phyloP scores from a whole-genome alignment of 1,284 basidiomycete species.

The Heterobasidion annosum region DNA sequence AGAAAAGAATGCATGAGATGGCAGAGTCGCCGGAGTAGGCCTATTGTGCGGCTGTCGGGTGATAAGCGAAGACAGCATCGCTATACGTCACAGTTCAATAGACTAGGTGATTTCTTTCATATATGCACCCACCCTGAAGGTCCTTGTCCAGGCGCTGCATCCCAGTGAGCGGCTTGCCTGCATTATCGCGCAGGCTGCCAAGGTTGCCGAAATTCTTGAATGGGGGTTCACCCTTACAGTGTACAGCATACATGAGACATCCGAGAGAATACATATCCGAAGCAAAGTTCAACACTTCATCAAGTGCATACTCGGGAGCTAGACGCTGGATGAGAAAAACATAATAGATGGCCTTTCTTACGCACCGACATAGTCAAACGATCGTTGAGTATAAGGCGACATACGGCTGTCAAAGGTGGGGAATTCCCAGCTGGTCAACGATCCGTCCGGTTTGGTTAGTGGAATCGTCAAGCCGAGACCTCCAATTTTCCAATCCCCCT shows the following conservation, averaged over 20 bases:
- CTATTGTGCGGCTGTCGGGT: slow-evolving; percentile 71
- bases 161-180: slow-evolving; percentile 55
- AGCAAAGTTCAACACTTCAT: slow-evolving; percentile 77
- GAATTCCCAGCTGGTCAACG: slow-evolving; percentile 77
- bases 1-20: slow-evolving; percentile 86
- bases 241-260: slow-evolving; percentile 83
- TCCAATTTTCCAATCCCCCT: slow-evolving; percentile 98
- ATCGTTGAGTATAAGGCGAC: slow-evolving; percentile 80
- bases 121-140: slow-evolving; percentile 42
- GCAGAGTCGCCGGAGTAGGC: slow-evolving; percentile 72
- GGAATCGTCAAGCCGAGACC: slow-evolving; percentile 86
- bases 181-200: slow-evolving; percentile 71
- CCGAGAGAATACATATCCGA: slow-evolving; percentile 96
- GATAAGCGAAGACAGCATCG: slow-evolving; percentile 68
- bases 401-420: slow-evolving; percentile 81
- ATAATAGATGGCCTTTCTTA: not conserved
- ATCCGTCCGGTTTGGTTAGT: slow-evolving; percentile 62
- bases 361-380: slow-evolving; percentile 89
- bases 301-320: slow-evolving; percentile 95
- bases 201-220: slow-evolving; percentile 86
- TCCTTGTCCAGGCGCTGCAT: slow-evolving; percentile 59
- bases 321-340: slow-evolving; percentile 2
- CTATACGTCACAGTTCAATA: slow-evolving; percentile 29
- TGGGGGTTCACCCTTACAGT: slow-evolving; percentile 82
- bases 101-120: not conserved